Percentiles rank a stretch among this genome's conserved stretches.
These are phyloP conservation scores for Calonectria ilicicola DNA, from an alignment of 2,329 filamentous ascomycete species.

Conservation along the genomic window DNA sequence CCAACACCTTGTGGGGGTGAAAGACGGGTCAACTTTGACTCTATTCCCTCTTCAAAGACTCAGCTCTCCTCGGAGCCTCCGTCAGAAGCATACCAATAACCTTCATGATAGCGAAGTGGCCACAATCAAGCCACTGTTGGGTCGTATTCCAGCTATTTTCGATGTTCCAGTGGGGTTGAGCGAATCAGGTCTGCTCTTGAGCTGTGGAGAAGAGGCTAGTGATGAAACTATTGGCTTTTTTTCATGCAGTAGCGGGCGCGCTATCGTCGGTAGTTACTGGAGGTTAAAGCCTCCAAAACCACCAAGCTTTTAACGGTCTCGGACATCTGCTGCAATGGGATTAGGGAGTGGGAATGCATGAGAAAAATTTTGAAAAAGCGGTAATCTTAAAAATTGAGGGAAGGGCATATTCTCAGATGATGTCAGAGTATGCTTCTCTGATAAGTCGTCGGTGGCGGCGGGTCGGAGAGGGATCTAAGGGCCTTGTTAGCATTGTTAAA, in stretches of 20 bases:
- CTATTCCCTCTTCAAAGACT: background rate
- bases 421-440: too few relatives aligned
- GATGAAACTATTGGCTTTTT: background rate
- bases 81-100: background rate
- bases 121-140: background rate
- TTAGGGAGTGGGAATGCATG: background rate
- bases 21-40: background rate
- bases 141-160: background rate
- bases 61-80: background rate
- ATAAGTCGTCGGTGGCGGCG: too few relatives aligned
- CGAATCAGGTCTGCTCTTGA: background rate
- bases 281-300: background rate
- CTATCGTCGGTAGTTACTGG: background rate
- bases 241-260: background rate
- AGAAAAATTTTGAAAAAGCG: too few relatives aligned
- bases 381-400: too few relatives aligned
- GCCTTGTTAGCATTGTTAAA: too few relatives aligned
- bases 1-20: background rate
- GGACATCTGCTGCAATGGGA: background rate
- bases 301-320: background rate
- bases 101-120: background rate
- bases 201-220: background rate
- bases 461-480: too few relatives aligned
- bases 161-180: background rate
- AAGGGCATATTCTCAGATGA: too few relatives aligned